phyloP scores from a whole-genome alignment of 2,329 filamentous ascomycete species.

The Penicillium rolfsii region DNA sequence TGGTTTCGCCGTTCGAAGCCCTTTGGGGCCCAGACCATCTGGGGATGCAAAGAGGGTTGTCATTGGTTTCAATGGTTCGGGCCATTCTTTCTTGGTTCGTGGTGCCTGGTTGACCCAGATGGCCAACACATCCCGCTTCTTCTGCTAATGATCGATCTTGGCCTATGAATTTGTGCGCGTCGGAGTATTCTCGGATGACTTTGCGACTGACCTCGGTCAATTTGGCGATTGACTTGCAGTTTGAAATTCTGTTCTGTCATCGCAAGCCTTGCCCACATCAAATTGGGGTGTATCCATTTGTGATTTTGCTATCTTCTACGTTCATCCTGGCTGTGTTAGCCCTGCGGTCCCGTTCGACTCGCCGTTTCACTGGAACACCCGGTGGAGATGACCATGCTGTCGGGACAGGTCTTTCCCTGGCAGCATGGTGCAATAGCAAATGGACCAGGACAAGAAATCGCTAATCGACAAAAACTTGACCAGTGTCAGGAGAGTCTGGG shows the following conservation, averaged over 20 bases:
- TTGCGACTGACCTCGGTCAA: not conserved
- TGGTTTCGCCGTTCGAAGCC: slow-evolving; percentile 16
- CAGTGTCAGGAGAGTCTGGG: not conserved
- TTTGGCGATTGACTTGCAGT: not conserved
- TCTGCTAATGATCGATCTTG: not conserved
- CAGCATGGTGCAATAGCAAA: not conserved
- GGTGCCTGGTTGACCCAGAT: not conserved
- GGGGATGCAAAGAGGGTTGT: not conserved
- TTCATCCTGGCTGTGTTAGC: not conserved
- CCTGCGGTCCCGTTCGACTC: not conserved
- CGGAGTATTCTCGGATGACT: not conserved
- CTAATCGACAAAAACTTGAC: not conserved
- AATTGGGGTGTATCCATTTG: not conserved
- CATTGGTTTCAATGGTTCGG: too few relatives aligned
- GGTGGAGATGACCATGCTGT: slow-evolving; percentile 7
- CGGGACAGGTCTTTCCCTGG: not conserved
- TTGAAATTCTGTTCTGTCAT: not conserved
- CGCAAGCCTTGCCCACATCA: too few relatives aligned
- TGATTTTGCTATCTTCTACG: not conserved
- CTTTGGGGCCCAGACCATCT: slow-evolving; percentile 26
- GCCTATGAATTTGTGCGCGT: not conserved
- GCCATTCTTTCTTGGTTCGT: not conserved
- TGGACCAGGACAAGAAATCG: not conserved
- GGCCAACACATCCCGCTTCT: not conserved
- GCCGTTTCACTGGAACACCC: not conserved